Evolutionary conservation across 2,329 filamentous ascomycete genomes (phyloP), one percentile per base, ranked within the genome.

Genomic region (Pseudopithomyces maydicus): DNA sequence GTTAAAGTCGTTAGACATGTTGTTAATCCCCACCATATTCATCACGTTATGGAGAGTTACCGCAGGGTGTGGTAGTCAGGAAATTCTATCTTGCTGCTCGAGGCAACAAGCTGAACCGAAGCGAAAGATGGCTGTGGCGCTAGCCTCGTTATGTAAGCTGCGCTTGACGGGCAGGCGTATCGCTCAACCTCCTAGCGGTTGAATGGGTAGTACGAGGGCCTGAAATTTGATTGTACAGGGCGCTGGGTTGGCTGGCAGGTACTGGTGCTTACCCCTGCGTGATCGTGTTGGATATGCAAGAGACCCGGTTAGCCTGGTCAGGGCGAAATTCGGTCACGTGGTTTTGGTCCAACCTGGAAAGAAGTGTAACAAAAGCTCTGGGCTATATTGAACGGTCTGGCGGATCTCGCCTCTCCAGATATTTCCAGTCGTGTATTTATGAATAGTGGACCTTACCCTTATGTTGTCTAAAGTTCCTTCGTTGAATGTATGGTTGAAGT

Each of bases 1-100:
- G 38, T 66, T 64, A 54, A 68, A 63, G 26, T 68, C 61, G 17
- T 19, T 39, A 6, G 53, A 59, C 63, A 66, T 67, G 17, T 48
- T 57, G 22, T 43, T 56, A 48, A 58, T 53, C 22, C 53, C 57
- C 11, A 63, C 64, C 60, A 66, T 67, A 29, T 19, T 52, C 26
- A 22, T 49, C 38, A 36, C 15, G 52, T 17, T 26, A 8, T 29
- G 35, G 6, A 22, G 10, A 41, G 26, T n/a, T 43, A 42, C 19
- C 20, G 42, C 23, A 32, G 50, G 36, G 29, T 12, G 36, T 32
- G 48, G 23, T 26, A 15, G 32, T 17, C 17, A 33, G 23, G n/a
- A 36, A 43, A 33, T 11, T 51, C 38, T 43, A 17, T 23, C 48
- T 23, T 1, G 26, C 12, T 6, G 48, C 23, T 51, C 29, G 48